phyloP scores from a whole-genome alignment of 805 yeast species.

The Scheffersomyces spartinae region DNA sequence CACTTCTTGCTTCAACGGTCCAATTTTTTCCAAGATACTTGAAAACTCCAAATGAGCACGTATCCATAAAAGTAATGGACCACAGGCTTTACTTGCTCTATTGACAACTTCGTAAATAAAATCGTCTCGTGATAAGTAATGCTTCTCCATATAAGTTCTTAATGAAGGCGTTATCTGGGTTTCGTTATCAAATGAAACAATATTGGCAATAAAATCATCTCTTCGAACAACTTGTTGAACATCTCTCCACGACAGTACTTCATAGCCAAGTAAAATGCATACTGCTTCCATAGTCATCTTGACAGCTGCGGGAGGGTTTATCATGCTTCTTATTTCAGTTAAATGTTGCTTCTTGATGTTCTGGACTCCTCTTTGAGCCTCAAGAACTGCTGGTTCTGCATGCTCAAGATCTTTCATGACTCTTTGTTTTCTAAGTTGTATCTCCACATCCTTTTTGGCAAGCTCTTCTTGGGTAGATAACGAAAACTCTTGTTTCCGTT shows the following conservation, averaged over 20 bases:
- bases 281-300: slow-evolving; percentile 82
- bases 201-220: slow-evolving; percentile 79
- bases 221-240: slow-evolving; percentile 70
- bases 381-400: slow-evolving; percentile 77
- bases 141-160: slow-evolving; percentile 43
- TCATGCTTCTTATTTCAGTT: slow-evolving; percentile 81
- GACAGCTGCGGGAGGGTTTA: slow-evolving; percentile 82
- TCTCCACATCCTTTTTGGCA: slow-evolving; percentile 51
- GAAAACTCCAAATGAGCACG: slow-evolving; percentile 79
- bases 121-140: slow-evolving; percentile 50
- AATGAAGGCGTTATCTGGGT: slow-evolving; percentile 40
- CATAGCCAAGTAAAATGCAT: slow-evolving; percentile 68
- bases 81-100: slow-evolving; percentile 92
- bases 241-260: slow-evolving; percentile 62
- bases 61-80: slow-evolving; percentile 84
- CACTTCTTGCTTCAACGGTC: slow-evolving; percentile 66
- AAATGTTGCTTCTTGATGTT: slow-evolving; percentile 87
- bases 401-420: slow-evolving; percentile 57
- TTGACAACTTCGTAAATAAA: slow-evolving; percentile 65
- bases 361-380: slow-evolving; percentile 83
- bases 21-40: slow-evolving; percentile 53
- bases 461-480: slow-evolving; percentile 62
- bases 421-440: slow-evolving; percentile 37
- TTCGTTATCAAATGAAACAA: slow-evolving; percentile 64
- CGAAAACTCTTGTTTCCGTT: slow-evolving; percentile 79